Percentiles rank a stretch among this genome's conserved stretches.
phyloP scores from a whole-genome alignment of 116 monocot genomes.

The Iris pallida region DNA sequence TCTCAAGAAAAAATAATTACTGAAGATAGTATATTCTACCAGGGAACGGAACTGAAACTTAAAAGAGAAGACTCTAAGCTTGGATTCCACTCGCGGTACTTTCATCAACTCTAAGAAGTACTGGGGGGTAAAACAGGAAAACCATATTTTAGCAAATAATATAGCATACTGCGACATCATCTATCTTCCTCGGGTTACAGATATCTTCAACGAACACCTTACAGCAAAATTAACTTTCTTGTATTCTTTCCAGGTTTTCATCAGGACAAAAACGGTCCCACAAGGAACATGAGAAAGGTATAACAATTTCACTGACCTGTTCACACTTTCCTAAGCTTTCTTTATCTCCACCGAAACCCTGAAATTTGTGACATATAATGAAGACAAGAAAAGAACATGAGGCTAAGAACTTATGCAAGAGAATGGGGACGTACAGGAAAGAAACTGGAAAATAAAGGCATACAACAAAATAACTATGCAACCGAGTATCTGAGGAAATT shows the following conservation, averaged over 20 bases:
- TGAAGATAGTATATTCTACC: conserved; percentile 10
- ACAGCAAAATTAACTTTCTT: no score
- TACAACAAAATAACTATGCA: not conserved
- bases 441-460: no score
- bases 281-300: no score
- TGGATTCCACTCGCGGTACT: conserved; percentile 87
- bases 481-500: not conserved
- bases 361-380: not conserved
- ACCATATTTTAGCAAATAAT: no score
- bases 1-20: not conserved
- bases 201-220: no score
- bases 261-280: no score
- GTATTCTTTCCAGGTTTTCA: no score
- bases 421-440: no score
- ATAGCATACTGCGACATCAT: no score
- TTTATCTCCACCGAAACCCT: conserved; percentile 75
- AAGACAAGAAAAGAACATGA: conserved; percentile 6
- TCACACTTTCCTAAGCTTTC: conserved; percentile 91
- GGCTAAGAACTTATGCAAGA: not conserved
- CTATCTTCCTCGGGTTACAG: no score
- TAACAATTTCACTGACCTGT: conserved; percentile 51
- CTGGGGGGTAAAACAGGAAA: conserved; percentile 20
- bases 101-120: conserved; percentile 96
- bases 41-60: conserved; percentile 83
- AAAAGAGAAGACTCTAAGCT: conserved; percentile 87